Base-by-base conservation (phyloP, 139 green algal genomes). In the Chlamydomonas schloesseri region DNA sequence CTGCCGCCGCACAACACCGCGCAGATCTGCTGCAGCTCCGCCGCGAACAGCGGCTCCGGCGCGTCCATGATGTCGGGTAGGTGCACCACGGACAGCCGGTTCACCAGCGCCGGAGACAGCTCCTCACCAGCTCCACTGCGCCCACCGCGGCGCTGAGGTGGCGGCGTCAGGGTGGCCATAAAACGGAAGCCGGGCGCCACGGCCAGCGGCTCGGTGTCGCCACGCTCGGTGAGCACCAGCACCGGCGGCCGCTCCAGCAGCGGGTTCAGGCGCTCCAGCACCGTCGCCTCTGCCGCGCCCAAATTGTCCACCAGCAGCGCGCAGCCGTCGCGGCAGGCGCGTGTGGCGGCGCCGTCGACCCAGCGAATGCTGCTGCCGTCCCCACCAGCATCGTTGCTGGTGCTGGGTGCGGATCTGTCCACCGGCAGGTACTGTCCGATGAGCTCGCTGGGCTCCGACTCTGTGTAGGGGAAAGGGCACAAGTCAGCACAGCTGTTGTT, bases 191-290 rank as follows among this genome's bases (percentile, higher is more conserved):
- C 67, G 0, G 79, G 55, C 4, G 20, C 20, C 20, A 42, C n/a
- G 1, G n/a, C 53, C 34, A 86, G 64, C n/a, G 69, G 78, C 55
- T 78, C 17, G 24, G 55, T 82, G 21, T 73, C 82, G 34, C 88
- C 88, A 31, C 78, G 80, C 73, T 92, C 88, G 24, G 88, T 83
- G 5, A 92, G 67, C 31, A 78, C 57, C 70, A 72, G 82, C 47
- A 71, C 69, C 8, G 84, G 46, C n/a, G 79, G 84, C 24, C 6
- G 15, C 69, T 92, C 88, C 53, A 92, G 84, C 36, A 89, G 71
- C 2, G 88, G 79, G 78, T 92, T 92, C 23, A 90, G 60, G 8
- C 88, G 71, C 55, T 92, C 88, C 47, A 88, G 84, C 15, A 92
- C 82, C 13, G 84, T 71, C 1, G 83, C 70, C 28, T 91, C 88